Conservation (phyloP, 176 grass and related monocot genomes). For the Saccharum spontaneum region DNA sequence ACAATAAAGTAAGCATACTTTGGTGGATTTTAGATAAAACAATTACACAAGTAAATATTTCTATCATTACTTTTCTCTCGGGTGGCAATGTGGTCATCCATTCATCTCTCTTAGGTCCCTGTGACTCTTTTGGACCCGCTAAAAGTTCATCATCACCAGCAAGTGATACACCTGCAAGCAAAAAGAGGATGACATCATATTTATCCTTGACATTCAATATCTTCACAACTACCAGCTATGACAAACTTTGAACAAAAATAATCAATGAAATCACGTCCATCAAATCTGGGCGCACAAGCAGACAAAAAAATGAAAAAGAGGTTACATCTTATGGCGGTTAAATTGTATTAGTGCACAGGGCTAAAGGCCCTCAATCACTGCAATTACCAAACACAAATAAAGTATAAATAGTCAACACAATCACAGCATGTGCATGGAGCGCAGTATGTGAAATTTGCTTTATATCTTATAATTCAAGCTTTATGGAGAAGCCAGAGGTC, state of each 20-base stretch:
- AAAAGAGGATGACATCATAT: not conserved
- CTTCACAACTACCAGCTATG: not conserved
- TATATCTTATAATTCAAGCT: not conserved
- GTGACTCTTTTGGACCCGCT: constrained; percentile 65
- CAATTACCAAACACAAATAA: not conserved
- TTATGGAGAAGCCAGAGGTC: not conserved
- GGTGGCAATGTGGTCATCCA: constrained; percentile 99
- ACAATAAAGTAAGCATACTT: constrained; percentile 16
- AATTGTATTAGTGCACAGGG: not conserved
- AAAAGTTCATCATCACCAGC: constrained; percentile 96
- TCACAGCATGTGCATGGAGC: not conserved
- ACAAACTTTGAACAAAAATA: not conserved
- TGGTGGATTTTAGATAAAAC: constrained; percentile 5
- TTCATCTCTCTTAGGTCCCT: constrained; percentile 81
- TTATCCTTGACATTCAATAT: not conserved
- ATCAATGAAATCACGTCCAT: not conserved
- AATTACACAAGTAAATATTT: constrained; percentile 1
- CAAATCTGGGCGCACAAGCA: not conserved
- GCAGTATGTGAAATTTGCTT: not conserved
- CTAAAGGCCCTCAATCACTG: not conserved
- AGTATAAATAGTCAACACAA: not conserved
- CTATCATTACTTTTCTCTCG: constrained; percentile 80
- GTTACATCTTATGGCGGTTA: not conserved
- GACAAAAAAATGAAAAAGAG: not conserved
- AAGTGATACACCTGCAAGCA: constrained; percentile 72